Percentiles rank a stretch among this genome's conserved stretches.
Conservation (phyloP, 345 rosid species). For the Acer saccharum region DNA sequence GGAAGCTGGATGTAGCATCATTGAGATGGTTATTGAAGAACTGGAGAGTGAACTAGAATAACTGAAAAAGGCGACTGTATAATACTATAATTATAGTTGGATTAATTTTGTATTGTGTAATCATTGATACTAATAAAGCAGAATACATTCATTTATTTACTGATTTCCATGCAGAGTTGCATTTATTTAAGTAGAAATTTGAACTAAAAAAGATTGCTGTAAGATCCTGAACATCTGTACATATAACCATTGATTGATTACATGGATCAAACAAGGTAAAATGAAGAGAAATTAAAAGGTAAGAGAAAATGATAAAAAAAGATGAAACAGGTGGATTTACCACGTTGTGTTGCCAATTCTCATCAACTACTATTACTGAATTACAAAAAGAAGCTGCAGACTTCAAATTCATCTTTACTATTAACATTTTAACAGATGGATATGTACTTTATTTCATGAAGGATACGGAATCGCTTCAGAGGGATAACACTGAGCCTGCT, state of each 20-base stretch:
- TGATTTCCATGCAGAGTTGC: not conserved
- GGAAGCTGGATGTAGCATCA: slow-evolving; percentile 57
- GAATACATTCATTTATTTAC: not conserved
- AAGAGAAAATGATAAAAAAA: not conserved
- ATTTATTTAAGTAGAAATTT: not conserved
- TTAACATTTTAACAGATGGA: not conserved
- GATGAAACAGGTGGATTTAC: not conserved
- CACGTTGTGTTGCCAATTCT: not conserved
- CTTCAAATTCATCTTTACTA: not conserved
- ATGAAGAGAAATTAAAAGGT: not conserved
- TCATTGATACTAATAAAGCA: not conserved
- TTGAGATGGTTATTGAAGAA: slow-evolving; percentile 35
- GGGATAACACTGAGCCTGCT: not conserved
- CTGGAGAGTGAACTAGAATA: not conserved
- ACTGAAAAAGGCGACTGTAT: not conserved
- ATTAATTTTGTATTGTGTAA: too few species aligned
- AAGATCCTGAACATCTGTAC: not conserved
- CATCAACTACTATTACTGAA: not conserved
- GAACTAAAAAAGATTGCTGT: not conserved
- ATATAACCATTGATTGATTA: not conserved
- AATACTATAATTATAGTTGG: not conserved
- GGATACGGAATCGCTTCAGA: not conserved
- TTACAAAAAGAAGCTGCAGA: not conserved
- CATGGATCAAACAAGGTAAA: not conserved
- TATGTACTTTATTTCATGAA: not conserved